Evolutionary conservation across 805 yeast species (phyloP), one percentile per base, ranked within the genome.

Genomic region (Candida boleticola): DNA sequence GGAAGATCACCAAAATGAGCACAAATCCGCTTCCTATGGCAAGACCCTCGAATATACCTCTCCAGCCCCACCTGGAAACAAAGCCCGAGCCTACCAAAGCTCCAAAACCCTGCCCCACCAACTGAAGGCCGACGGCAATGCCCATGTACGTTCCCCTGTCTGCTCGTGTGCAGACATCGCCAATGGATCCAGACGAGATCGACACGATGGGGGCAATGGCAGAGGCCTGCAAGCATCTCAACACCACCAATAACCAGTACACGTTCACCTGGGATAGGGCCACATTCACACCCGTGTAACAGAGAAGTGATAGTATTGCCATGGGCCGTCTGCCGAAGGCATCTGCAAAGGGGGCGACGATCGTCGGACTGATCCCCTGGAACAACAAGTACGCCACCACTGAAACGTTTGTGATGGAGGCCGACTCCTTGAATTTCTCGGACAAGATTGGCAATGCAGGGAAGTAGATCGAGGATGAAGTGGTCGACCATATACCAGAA

Each of bases 171-270:
- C 87, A 76, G 20, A 82, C 61, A 60, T 88, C 96, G 10, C 88
- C 87, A 39, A 83, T 76, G 0, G 82, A 70, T 1, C 92, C 92
- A 6, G 80, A 70, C 17, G 73, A 69, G 3, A 86, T 71, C 1
- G 93, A 80, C 17, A 87, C 73, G 1, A 86, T 73, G 0, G 95
- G 85, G 0, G 92, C 79, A 4, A 82, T 80, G 6, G 85, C 85
- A 10, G 79, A 68, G 0, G 93, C 88, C 52, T 86, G 89, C 4
- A 85, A 45, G 55, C 85, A 77, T 44, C 96, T 60, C 22, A 88
- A 60, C 1, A 82, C 74, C 7, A 85, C 58, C 5, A 87, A 61
- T 19, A 77, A 68, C 58, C 82, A 74, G 55, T 79, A 85, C 2
- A 63, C 66, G 14, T 76, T 59, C 3, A 77, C 63, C 17, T 71